A percentile compares a stretch with the other conserved stretches of the same genome.
These are phyloP conservation scores for Ganoderma resinaceum DNA, from an alignment of 1,284 basidiomycete species.

Conservation along the genomic window DNA sequence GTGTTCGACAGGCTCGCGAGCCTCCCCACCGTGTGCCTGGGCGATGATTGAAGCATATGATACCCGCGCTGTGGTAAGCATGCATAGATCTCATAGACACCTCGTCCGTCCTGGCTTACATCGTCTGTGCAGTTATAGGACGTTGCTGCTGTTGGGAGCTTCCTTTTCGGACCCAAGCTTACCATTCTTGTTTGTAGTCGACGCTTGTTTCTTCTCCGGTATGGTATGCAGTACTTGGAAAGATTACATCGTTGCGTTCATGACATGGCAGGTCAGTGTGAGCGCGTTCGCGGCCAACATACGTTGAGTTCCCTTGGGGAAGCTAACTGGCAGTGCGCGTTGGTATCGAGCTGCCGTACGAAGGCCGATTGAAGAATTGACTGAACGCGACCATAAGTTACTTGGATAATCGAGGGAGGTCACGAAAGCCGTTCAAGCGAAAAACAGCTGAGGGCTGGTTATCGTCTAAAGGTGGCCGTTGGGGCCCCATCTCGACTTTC, in stretches of 20 bases:
- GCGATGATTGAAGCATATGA: background rate
- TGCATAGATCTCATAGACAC: background rate
- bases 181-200: background rate
- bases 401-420: too few species aligned
- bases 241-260: background rate
- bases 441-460: too few species aligned
- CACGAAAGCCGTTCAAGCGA: too few species aligned
- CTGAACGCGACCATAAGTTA: background rate
- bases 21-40: slow-evolving; percentile 18
- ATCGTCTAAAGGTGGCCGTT: too few species aligned
- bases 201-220: background rate
- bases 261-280: background rate
- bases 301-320: too few species aligned
- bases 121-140: background rate
- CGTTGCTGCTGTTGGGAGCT: background rate
- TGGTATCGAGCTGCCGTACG: too few species aligned
- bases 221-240: background rate
- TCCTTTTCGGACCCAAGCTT: background rate
- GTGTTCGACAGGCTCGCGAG: slow-evolving; percentile 45
- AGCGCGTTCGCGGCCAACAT: background rate
- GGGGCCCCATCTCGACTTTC: too few species aligned
- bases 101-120: background rate
- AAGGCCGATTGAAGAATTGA: background rate
- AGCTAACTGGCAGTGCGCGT: too few species aligned
- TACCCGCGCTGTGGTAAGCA: background rate